A percentile compares a stretch with the other conserved stretches of the same genome.
phyloP scores from a whole-genome alignment of 192 early-diverging fungal species.

The Oehlia diaphana region DNA sequence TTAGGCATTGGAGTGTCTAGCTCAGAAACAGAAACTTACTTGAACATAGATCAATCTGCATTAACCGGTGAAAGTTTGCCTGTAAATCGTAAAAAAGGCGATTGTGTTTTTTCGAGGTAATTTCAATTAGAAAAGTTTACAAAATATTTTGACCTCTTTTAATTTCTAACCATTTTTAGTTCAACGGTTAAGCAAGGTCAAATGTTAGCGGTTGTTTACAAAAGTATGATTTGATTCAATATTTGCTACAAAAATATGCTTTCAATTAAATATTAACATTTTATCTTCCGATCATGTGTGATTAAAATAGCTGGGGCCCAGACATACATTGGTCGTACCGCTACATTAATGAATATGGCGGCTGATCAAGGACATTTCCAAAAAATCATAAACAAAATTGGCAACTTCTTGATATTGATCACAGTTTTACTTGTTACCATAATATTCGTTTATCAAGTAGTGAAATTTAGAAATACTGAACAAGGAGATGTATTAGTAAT shows the following conservation, averaged over 20 bases:
- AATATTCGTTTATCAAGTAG: constrained; percentile 73
- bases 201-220: constrained; percentile 86
- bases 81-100: constrained; percentile 76
- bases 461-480: constrained; percentile 42
- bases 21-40: constrained; percentile 70
- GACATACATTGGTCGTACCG: constrained; percentile 94
- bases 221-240: constrained; percentile 43
- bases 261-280: not conserved
- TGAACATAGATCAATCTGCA: constrained; percentile 91
- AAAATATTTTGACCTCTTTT: not conserved
- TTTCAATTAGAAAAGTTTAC: not conserved
- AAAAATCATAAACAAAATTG: constrained; percentile 90
- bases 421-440: constrained; percentile 76
- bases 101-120: constrained; percentile 73
- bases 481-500: constrained; percentile 40
- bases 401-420: constrained; percentile 89
- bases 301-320: constrained; percentile 60
- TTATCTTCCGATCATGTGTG: not conserved
- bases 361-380: constrained; percentile 96
- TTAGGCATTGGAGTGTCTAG: constrained; percentile 73
- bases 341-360: constrained; percentile 87
- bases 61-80: constrained; percentile 94
- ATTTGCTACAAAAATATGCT: not conserved
- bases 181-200: constrained; percentile 94
- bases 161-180: constrained; percentile 36